These are phyloP conservation scores for Volvox reticuliferus DNA, from an alignment of 139 green algal species.

Conservation along the genomic window DNA sequence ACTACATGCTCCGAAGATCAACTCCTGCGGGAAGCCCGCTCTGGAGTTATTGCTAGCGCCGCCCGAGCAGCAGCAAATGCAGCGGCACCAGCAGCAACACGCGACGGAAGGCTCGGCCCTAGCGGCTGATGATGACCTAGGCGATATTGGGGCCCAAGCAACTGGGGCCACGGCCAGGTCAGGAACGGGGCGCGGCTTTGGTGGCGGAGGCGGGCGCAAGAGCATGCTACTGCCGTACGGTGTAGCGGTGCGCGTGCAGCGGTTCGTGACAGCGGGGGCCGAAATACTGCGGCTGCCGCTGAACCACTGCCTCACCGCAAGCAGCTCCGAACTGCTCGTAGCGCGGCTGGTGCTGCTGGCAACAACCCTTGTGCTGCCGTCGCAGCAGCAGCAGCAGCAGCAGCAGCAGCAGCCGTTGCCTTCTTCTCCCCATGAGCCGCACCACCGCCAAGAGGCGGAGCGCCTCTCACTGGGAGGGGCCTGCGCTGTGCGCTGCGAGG, in stretches of 20 bases:
- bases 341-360: conserved; percentile 4
- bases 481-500: no score
- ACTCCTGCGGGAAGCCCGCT: neutral
- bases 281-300: conserved; percentile 12
- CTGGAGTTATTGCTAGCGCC: neutral
- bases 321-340: neutral
- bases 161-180: no score
- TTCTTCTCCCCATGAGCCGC: neutral
- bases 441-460: neutral
- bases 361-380: no score
- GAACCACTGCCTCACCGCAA: neutral
- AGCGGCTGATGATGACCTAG: neutral
- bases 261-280: neutral
- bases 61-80: neutral
- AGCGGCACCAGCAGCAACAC: neutral
- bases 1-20: neutral
- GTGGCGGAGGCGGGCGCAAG: no score
- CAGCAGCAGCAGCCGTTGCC: neutral
- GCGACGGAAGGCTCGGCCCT: neutral
- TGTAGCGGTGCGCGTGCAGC: neutral
- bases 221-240: neutral
- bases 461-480: neutral
- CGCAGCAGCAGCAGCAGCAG: no score
- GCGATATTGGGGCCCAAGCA: neutral
- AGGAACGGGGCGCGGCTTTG: no score